Base-by-base conservation (phyloP, 495 filamentous ascomycete genomes). In the Copromyces sp. region DNA sequence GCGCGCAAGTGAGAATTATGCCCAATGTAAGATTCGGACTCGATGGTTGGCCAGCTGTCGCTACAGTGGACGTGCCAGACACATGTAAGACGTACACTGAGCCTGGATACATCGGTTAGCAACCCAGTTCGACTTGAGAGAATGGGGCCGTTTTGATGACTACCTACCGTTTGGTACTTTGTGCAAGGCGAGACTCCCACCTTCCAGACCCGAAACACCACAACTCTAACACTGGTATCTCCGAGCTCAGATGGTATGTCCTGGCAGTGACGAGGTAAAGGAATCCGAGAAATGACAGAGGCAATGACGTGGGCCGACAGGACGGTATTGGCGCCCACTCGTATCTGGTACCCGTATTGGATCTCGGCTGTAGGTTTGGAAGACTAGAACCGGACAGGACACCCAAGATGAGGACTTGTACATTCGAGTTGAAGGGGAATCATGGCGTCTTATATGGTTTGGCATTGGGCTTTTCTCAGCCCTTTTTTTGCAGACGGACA, bases 21-120 rank as follows among this genome's bases (percentile, higher is more conserved):
- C 70, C 53, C 75, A 72, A 73, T 77, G 73, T 74, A 75, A 74
- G 75, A 68, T 39, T 73, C 32, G 71, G 73, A 53, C 72, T 71
- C 69, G 75, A 74, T 74, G 76, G 74, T 73, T 76, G 77, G 74
- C 77, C 71, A 74, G 77, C 78, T 65, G 53, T 35, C 1, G 53
- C 0, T 65, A 65, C 29, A 29, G 24, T 17, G 53, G 29, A 65
- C 12, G 53, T 35, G 53, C 53, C 53, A 17, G 29, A 16, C 8
- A 65, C 53, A 65, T 65, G 53, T 65, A 65, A 65, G 53, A 65
- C 53, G 29, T 65, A 29, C 53, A 37, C 53, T 35, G 17, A 9
- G 53, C 29, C 53, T 65, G 32, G 53, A 35, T 61, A 61, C 29
- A 3, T 16, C 6, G 32, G 53, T 65, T 65, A 65, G 14, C 53